phyloP scores from a whole-genome alignment of 306 rosid genomes.

The Datisca glomerata region DNA sequence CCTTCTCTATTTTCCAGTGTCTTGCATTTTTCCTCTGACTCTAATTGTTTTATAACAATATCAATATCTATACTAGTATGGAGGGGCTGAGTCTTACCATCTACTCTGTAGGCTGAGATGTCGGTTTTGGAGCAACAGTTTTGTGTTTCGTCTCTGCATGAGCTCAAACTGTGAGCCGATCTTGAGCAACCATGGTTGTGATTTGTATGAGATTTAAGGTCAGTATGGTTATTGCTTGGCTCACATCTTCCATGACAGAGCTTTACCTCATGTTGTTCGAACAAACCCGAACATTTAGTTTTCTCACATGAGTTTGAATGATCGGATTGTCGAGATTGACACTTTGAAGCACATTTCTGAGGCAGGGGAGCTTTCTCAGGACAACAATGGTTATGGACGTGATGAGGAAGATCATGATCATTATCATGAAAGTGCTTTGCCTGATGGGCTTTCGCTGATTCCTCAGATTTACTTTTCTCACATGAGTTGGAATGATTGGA shows the following conservation, averaged over 20 bases:
- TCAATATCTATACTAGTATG: constrained; percentile 24
- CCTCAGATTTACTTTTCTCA: constrained; percentile 9
- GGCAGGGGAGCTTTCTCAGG: not conserved
- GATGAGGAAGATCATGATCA: constrained; percentile 3
- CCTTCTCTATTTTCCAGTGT: constrained; percentile 8
- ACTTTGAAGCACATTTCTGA: constrained; percentile 6
- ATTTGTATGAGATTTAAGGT: constrained; percentile 21
- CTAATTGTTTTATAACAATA: constrained; percentile 4
- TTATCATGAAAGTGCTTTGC: not conserved
- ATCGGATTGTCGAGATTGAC: constrained; percentile 1
- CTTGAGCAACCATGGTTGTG: constrained; percentile 16
- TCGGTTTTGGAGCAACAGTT: not conserved
- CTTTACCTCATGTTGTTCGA: constrained; percentile 20
- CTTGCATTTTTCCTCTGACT: constrained; percentile 9
- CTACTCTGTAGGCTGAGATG: too few species aligned
- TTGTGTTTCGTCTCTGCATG: not conserved
- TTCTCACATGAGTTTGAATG: not conserved
- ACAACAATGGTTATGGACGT: not conserved
- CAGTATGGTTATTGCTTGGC: constrained; percentile 10
- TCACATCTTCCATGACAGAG: constrained; percentile 25
- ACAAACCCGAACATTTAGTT: too few species aligned
- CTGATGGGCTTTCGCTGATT: too few species aligned
- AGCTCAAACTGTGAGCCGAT: not conserved
- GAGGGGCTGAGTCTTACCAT: too few species aligned
- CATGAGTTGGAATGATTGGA: too few species aligned